Evolutionary conservation across 1,284 basidiomycete species (phyloP).

Genomic region (Stygiomarasmius scandens): DNA sequence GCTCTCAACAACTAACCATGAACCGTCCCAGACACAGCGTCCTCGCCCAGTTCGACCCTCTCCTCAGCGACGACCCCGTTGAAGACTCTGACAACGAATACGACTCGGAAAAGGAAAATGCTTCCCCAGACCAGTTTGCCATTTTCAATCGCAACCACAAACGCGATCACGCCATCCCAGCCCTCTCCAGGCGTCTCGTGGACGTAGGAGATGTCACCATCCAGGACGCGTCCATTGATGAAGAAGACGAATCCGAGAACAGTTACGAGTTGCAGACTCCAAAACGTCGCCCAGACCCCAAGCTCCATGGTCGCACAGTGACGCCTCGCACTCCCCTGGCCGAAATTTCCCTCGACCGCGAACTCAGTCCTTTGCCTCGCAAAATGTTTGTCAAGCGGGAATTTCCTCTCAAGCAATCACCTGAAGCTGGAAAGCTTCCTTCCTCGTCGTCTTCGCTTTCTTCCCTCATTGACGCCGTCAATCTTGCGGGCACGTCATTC

Average conservation of each 20-base stretch:
- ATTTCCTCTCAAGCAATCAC: conserved; percentile 17
- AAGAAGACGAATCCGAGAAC: conserved; percentile 31
- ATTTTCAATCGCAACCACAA: conserved; percentile 52
- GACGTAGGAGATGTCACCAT: conserved; percentile 59
- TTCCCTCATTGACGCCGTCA: conserved; percentile 15
- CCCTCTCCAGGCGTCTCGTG: conserved; percentile 53
- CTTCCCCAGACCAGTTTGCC: conserved; percentile 38
- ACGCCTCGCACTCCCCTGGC: conserved; percentile 36
- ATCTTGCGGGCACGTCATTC: conserved; percentile 16
- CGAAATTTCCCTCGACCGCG: conserved; percentile 34
- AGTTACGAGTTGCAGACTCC: conserved; percentile 18
- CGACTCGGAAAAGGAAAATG: conserved; percentile 65
- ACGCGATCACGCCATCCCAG: conserved; percentile 31
- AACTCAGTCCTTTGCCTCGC: conserved; percentile 29
- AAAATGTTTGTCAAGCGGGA: conserved; percentile 31
- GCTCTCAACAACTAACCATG: conserved; percentile 24
- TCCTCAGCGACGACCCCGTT: conserved; percentile 27
- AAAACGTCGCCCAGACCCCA: conserved; percentile 14
- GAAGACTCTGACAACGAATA: conserved; percentile 29
- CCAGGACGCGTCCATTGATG: conserved; percentile 29
- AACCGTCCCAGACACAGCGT: conserved; percentile 47
- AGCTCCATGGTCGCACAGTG: conserved; percentile 12
- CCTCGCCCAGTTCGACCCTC: conserved; percentile 62
- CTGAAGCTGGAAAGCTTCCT: conserved; percentile 11
- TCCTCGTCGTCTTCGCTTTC: conserved; percentile 13